Evolutionary conservation across 345 rosid genomes (phyloP), one percentile per base, ranked within the genome.

Genomic region (Euclidium syriacum): DNA sequence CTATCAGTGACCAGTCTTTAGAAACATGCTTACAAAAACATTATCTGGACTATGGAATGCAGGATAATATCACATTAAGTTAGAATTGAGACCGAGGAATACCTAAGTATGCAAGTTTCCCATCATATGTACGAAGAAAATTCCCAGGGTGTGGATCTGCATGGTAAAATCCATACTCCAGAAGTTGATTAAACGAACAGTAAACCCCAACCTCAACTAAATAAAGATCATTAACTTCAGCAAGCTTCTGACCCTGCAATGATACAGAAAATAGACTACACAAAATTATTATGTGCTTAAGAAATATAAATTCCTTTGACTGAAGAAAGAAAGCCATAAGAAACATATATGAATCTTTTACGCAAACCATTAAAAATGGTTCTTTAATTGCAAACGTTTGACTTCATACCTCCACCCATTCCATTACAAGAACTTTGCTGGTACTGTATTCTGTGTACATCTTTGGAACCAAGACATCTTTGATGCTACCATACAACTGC

Each of bases 121-220:
- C 96, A 66, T 91, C 90, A 40, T 72, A 73, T 20, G 98, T 86
- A 22, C 98, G 92, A 20, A 91, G 78, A 76, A 88, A 86, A 70
- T 91, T 91, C 67, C 98, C 98, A 51, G 95, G 98, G 72, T 91
- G 98, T 59, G 98, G 98, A 82, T 91, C 98, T 41, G 98, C 98
- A 83, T 91, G 98, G 68, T 91, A 91, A 82, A 91, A 91, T 22
- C 96, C 98, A 62, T 76, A 70, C 68, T 91, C 96, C 81, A 91
- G 67, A 64, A 91, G 96, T 75, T 91, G 96, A 70, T 82, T 88
- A 73, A 91, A 88, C 5, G 96, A 91, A 81, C 98, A 88, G 81
- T 91, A 88, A 58, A 91, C 98, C 36, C 98, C 98, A 23, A 91
- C 96, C 96, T 91, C 49, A 30, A 77, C 63, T 49, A 63, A 34